Evolutionary conservation across 345 rosid genomes (phyloP).

Genomic region (Sisymbrium altissimum): DNA sequence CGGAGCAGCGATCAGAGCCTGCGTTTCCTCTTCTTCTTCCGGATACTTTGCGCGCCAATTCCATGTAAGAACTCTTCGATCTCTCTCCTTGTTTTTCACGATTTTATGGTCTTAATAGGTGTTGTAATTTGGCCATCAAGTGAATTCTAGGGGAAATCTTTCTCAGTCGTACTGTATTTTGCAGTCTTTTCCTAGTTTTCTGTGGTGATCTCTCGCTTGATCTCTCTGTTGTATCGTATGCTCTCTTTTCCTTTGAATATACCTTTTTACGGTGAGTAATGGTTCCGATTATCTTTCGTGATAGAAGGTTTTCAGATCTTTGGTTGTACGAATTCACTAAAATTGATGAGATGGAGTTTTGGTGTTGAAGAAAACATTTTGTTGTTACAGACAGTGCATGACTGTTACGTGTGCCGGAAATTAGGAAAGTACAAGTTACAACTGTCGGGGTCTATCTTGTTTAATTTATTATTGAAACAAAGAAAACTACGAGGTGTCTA

Average conservation of each 20-base stretch:
- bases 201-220: neutral
- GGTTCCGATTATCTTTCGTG: no score
- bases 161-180: neutral
- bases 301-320: no score
- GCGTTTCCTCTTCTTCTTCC: slow-evolving; percentile 38
- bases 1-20: slow-evolving; percentile 49
- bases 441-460: no score
- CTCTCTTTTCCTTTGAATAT: neutral
- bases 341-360: neutral
- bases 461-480: no score
- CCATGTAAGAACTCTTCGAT: slow-evolving; percentile 47
- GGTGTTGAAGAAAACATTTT: neutral
- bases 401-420: slow-evolving; percentile 11
- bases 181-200: neutral
- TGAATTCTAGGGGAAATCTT: neutral
- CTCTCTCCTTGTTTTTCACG: neutral
- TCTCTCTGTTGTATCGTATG: neutral
- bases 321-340: neutral
- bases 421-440: neutral
- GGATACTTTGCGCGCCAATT: slow-evolving; percentile 43
- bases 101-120: neutral
- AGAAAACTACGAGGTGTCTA: slow-evolving; percentile 15
- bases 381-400: slow-evolving; percentile 18
- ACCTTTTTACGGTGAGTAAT: neutral
- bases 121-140: neutral